Percentiles rank a stretch among this genome's conserved stretches.
phyloP scores from a whole-genome alignment of 257 asterid species.

The Henckelia pumila region DNA sequence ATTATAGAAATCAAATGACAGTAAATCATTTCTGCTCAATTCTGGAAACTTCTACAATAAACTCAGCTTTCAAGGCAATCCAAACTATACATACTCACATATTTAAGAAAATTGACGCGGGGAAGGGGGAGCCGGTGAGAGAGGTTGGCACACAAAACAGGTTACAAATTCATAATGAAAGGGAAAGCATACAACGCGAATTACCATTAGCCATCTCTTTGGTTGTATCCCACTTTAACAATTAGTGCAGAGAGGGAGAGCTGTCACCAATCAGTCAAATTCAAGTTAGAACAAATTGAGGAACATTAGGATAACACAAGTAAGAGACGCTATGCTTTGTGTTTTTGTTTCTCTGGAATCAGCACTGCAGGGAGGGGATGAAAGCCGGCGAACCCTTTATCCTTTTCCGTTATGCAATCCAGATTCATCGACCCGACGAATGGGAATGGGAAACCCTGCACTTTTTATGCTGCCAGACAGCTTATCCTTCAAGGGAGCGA shows the following conservation, averaged over 20 bases:
- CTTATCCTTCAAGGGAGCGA: constrained; percentile 23
- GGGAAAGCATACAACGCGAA: background rate
- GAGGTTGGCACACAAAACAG: constrained; percentile 25
- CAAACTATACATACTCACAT: constrained; percentile 56
- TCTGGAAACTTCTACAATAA: constrained; percentile 35
- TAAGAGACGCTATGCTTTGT: constrained; percentile 30
- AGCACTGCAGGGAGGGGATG: constrained; percentile 25
- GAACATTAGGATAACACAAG: constrained; percentile 25
- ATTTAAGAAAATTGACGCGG: constrained; percentile 23
- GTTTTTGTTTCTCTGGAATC: constrained; percentile 33
- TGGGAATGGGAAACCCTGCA: constrained; percentile 32
- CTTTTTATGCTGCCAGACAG: constrained; percentile 37
- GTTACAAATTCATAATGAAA: constrained; percentile 32
- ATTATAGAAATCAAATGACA: constrained; percentile 27
- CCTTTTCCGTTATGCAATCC: constrained; percentile 28
- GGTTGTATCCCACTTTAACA: constrained; percentile 33
- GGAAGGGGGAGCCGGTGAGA: constrained; percentile 16
- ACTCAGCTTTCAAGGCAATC: constrained; percentile 39
- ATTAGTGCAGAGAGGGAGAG: constrained; percentile 35
- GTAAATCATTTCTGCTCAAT: constrained; percentile 28
- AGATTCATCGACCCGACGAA: constrained; percentile 28
- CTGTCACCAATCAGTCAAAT: constrained; percentile 38
- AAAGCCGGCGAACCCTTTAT: constrained; percentile 24
- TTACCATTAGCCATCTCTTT: constrained; percentile 23
- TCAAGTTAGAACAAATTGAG: constrained; percentile 34